Evolutionary conservation across 164 flowering plant genomes (phyloP), one percentile per base, ranked within the genome.

Genomic region (Nymphaea colorata): DNA sequence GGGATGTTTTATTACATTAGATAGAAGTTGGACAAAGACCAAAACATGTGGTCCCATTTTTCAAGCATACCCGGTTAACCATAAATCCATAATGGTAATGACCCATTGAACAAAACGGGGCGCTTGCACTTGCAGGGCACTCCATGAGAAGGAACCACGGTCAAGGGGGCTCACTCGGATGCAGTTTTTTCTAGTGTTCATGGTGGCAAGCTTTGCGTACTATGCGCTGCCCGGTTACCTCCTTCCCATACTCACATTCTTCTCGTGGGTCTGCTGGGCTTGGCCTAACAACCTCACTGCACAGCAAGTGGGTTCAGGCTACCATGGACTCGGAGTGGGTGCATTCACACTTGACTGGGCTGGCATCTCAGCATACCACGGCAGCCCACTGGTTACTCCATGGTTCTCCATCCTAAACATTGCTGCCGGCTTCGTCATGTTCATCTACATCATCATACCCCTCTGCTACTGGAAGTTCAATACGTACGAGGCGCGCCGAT

Each of bases 281-380:
- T 87, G 86, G 86, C 98, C 98, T 0, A 78, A 73, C 17, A 91
- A 82, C 76, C 84, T 93, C 71, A 91, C 97, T 2, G 97, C 97
- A 17, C 98, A 93, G 72, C 98, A 93, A 71, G 71, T 93, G 41
- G 98, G 98, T 0, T 93, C 98, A 0, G 97, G 87, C 25, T 85
- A 89, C 82, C 84, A 89, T 68, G 98, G 98, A 12, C 94, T 93
- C 16, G 98, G 98, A 2, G 76, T 91, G 42, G 98, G 98, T 45
- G 93, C 96, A n/a, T 89, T 93, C 78, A 85, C 88, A 59, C 77
- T 93, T 42, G 98, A 93, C 51, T 93, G 98, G 98, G 97, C 98
- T 11, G 97, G 98, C 6, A 93, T 93, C 68, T 89, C 96, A 1
- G 97, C 98, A 18, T 93, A 93, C 73, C 98, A 91, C 73, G 98